A percentile compares a stretch with the other conserved stretches of the same genome.
Evolutionary conservation across 495 filamentous ascomycete genomes (phyloP).

Genomic region (Penicillium daleae): DNA sequence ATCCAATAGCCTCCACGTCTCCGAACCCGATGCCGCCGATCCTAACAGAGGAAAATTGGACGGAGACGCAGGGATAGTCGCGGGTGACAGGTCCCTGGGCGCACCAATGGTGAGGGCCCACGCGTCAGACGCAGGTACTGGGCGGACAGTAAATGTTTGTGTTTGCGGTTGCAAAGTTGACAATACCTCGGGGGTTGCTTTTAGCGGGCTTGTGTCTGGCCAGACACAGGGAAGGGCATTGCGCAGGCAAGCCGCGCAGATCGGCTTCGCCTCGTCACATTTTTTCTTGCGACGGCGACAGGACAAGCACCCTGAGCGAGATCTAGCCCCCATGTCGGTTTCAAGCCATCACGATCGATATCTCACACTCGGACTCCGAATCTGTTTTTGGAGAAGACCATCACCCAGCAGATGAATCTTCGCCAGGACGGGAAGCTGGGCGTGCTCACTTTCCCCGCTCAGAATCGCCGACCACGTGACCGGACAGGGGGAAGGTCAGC

Average conservation of each 20-base stretch:
- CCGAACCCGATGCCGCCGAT: constrained; percentile 7
- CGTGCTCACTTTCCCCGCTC: constrained; percentile 7
- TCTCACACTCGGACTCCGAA: not conserved
- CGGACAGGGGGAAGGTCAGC: not conserved
- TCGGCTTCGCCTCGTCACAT: constrained; percentile 26
- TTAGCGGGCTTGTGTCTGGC: constrained; percentile 13
- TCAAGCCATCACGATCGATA: constrained; percentile 12
- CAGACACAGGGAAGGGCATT: constrained; percentile 24
- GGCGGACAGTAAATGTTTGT: constrained; percentile 3
- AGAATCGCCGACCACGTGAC: constrained; percentile 10
- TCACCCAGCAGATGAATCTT: not conserved
- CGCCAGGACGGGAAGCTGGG: constrained; percentile 1
- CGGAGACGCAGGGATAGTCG: constrained; percentile 15
- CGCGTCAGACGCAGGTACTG: constrained; percentile 7
- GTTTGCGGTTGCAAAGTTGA: constrained; percentile 4
- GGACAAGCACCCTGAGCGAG: constrained; percentile 23
- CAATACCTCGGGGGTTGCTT: not conserved
- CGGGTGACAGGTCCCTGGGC: constrained; percentile 8
- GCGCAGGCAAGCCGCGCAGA: constrained; percentile 27
- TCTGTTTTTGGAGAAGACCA: not conserved
- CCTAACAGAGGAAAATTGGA: constrained; percentile 17
- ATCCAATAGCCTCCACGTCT: constrained; percentile 24
- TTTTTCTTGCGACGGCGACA: constrained; percentile 29
- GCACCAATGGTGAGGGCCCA: constrained; percentile 16
- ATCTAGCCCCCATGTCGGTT: constrained; percentile 21